Evolutionary conservation across 495 filamentous ascomycete genomes (phyloP), one percentile per base, ranked within the genome.

Genomic region (Xylaria cubensis): DNA sequence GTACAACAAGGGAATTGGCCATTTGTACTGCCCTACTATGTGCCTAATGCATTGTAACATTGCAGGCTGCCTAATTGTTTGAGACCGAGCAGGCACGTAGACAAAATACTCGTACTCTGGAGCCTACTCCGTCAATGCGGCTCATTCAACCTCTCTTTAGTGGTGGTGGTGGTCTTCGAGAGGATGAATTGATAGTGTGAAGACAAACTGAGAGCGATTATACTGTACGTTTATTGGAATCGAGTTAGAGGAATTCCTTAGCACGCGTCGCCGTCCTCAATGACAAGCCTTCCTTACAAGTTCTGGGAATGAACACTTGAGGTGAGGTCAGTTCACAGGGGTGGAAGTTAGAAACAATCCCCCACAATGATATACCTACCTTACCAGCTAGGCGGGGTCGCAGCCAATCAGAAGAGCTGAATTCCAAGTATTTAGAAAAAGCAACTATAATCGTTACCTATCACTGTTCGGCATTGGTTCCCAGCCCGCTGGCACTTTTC

Each of bases 321-420:
- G n/a, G n/a, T n/a, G n/a, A n/a, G n/a, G n/a, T n/a, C n/a, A n/a
- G n/a, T n/a, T n/a, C n/a, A n/a, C n/a, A n/a, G 5, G 13, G 24
- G 29, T 29, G 10, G 3, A 56, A 15, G 53, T 32, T 13, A 32
- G 26, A 66, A 19, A 66, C 6, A 2, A 36, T n/a, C 61, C 17
- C 59, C 59, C 59, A 59, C 58, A n/a, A 15, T 61, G 19, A 34
- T 61, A 61, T 19, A 9, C 58, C 3, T 36, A 9, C 58, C 3
- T 36, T 41, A 21, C 15, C 26, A 62, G 24, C 7, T 48, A 24
- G 55, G 66, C 26, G 67, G 67, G 67, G 55, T 62, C 17, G 1
- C 29, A 50, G 0, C 67, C 67, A 69, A 48, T 69, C 39, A 69
- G 55, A 36, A 69, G 42, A 34, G 56, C 15, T 36, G 41, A 39